Base-by-base conservation (phyloP, 441 rosid species). In the Cnidoscolus chayamansa region DNA sequence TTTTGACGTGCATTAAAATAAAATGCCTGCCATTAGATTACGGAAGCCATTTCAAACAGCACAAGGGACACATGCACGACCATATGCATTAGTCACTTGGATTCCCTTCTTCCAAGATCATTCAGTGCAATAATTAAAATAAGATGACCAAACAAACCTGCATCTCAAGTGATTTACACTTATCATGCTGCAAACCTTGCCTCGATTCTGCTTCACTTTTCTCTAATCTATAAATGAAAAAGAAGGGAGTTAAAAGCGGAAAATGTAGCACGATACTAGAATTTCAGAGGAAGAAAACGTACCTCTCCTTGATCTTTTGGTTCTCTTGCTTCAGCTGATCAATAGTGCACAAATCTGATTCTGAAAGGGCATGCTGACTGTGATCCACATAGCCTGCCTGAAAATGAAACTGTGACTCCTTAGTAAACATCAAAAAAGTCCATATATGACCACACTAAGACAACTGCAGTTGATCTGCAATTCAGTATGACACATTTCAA, bases 251-350 rank as follows among this genome's bases (percentile, higher is more conserved):
- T 72, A 25, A 47, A 58, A 47, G 17, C 25, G 65, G 68, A 66
- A 64, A 67, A 68, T 60, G 58, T 70, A 73, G 59, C 3, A 7
- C 19, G 69, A 61, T 3, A n/a, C 32, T 72, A 9, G 35, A 53
- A 30, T 32, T 25, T 9, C 15, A 74, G 57, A 54, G 19, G 49
- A 72, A 20, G 55, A 40, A 77, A 6, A 79, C 60, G 69, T 11
- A 90, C 93, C 93, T 86, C 15, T 85, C 81, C 80, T 61, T 86
- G 20, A 91, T 83, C 54, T 73, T 81, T 20, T 47, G 73, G 66
- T 85, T 94, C 78, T 94, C 96, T 81, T 80, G 85, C 51, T 82
- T 87, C 76, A 94, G 72, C 72, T 65, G 71, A 55, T 73, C 79
- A 48, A 86, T 71, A 13, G 72, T 68, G 57, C 25, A 68, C 30